A percentile compares a stretch with the other conserved stretches of the same genome.
phyloP scores from a whole-genome alignment of 2,329 filamentous ascomycete species.

The Pseudogymnoascus sp. region DNA sequence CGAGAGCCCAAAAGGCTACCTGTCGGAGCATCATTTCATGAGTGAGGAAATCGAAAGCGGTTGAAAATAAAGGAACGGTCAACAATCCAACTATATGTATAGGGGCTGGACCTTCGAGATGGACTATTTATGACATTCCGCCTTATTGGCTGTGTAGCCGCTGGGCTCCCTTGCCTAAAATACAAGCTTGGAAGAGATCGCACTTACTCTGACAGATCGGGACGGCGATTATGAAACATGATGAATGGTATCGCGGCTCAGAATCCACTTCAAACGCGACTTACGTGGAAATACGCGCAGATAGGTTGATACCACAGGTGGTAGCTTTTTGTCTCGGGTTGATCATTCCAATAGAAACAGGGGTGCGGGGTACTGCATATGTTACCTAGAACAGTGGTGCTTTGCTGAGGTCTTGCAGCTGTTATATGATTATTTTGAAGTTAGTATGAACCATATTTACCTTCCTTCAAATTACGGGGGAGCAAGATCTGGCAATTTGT shows the following conservation, averaged over 20 bases:
- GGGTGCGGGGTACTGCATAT: neutral
- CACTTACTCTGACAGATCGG: neutral
- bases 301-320: neutral
- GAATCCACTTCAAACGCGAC: neutral
- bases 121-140: neutral
- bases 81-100: neutral
- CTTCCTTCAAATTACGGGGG: neutral
- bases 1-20: neutral
- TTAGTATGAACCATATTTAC: neutral
- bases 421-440: neutral
- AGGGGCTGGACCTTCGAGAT: neutral
- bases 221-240: neutral
- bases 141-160: neutral
- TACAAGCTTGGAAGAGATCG: neutral
- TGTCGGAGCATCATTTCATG: neutral
- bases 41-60: neutral
- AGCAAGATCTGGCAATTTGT: neutral
- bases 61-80: neutral
- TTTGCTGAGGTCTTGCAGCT: neutral
- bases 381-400: neutral
- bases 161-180: neutral
- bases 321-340: neutral
- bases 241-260: neutral
- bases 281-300: neutral
- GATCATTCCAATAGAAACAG: neutral